A percentile compares a stretch with the other conserved stretches of the same genome.
Conservation (phyloP, 306 rosid species). For the Medicago lupulina region DNA sequence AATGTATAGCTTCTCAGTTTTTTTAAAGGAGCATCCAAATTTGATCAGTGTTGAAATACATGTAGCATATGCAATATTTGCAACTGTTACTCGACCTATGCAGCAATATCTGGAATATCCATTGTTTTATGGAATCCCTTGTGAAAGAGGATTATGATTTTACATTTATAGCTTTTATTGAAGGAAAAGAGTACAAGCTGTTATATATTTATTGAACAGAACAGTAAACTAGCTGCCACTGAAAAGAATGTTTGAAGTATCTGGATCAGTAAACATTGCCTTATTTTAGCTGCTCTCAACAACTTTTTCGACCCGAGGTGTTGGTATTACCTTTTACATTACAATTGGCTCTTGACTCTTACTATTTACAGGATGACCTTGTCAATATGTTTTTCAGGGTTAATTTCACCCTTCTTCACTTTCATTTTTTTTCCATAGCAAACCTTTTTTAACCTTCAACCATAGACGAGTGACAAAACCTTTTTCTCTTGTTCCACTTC, state of each 20-base stretch:
- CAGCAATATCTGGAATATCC: slow-evolving; percentile 22
- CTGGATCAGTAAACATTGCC: neutral
- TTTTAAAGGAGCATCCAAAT: no score
- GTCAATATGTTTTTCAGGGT: slow-evolving; percentile 21
- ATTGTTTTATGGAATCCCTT: slow-evolving; percentile 25
- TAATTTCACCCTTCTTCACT: slow-evolving; percentile 22
- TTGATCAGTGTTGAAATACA: slow-evolving; percentile 19
- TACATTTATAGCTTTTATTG: neutral
- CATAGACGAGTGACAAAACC: slow-evolving; percentile 60
- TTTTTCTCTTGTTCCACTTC: slow-evolving; percentile 33
- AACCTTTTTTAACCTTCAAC: slow-evolving; percentile 66
- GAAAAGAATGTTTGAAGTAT: neutral
- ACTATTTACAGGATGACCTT: neutral
- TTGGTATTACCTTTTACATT: slow-evolving; percentile 13
- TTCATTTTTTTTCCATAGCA: slow-evolving; percentile 45
- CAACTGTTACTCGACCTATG: neutral
- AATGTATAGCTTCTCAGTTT: slow-evolving; percentile 28
- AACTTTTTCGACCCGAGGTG: neutral
- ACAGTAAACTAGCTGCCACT: neutral
- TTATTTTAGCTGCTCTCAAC: neutral
- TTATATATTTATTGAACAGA: slow-evolving; percentile 31
- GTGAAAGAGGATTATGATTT: slow-evolving; percentile 15
- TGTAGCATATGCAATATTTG: slow-evolving; percentile 13
- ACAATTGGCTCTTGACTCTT: neutral
- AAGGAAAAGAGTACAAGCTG: slow-evolving; percentile 26